These are phyloP conservation scores for Pythium biforme DNA, from an alignment of 352 stramenopile genomes.

Conservation along the genomic window DNA sequence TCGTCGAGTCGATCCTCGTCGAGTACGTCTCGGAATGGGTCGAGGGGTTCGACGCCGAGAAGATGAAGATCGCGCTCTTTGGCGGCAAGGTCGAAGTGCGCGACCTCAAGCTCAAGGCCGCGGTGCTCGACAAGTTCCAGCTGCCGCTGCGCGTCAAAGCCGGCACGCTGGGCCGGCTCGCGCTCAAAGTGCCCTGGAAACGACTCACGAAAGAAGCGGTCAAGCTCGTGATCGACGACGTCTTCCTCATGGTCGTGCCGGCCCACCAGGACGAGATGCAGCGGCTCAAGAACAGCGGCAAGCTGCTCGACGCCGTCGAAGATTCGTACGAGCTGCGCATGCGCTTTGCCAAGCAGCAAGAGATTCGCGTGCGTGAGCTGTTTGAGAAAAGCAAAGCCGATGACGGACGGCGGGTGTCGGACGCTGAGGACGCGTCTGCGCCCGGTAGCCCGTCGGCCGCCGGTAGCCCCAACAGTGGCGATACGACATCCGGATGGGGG, in stretches of 20 bases:
- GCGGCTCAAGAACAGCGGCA: conserved; percentile 25
- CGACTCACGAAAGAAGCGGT: conserved; percentile 74
- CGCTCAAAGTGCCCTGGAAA: conserved; percentile 87
- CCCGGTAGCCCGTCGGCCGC: background rate
- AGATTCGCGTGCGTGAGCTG: conserved; percentile 73
- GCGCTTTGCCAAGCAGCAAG: conserved; percentile 81
- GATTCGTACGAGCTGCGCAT: conserved; percentile 64
- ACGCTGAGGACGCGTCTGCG: conserved; percentile 16
- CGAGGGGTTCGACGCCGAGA: conserved; percentile 80
- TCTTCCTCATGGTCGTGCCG: conserved; percentile 72
- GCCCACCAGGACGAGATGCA: conserved; percentile 58
- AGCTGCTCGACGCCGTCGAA: conserved; percentile 32
- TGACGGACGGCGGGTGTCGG: conserved; percentile 23
- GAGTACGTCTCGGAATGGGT: conserved; percentile 88
- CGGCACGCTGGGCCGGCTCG: conserved; percentile 58
- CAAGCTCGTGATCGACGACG: conserved; percentile 73
- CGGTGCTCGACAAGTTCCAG: conserved; percentile 75
- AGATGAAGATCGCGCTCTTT: conserved; percentile 86
- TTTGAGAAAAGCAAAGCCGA: conserved; percentile 70
- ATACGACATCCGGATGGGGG: conserved; percentile 61
- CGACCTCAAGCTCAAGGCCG: conserved; percentile 68
- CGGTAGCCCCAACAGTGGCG: conserved; percentile 21
- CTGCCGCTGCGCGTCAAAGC: conserved; percentile 76
- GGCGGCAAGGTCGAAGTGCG: conserved; percentile 81
- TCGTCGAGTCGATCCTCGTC: conserved; percentile 80